These are phyloP conservation scores for Mycena alexandri DNA, from an alignment of 768 basidiomycete genomes.

Conservation along the genomic window DNA sequence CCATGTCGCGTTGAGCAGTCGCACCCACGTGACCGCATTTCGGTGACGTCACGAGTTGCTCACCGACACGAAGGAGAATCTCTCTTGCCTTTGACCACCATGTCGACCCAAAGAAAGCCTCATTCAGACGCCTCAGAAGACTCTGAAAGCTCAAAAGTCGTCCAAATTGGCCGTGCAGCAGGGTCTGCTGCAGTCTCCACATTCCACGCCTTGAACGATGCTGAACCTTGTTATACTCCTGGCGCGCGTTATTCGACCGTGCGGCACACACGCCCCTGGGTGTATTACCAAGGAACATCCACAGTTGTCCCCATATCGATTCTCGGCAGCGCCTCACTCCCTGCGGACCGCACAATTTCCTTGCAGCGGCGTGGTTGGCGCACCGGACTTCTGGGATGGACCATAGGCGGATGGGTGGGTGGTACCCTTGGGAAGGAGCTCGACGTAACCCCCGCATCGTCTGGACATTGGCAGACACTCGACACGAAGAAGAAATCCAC, in stretches of 20 bases:
- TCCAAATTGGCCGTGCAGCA: conserved; percentile 35
- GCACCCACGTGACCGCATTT: conserved; percentile 9
- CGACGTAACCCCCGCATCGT: conserved; percentile 56
- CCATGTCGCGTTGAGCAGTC: too few relatives aligned
- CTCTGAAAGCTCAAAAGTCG: not conserved
- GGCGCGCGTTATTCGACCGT: conserved; percentile 58
- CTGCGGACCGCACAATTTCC: conserved; percentile 41
- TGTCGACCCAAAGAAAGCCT: conserved; percentile 20
- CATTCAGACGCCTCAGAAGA: conserved; percentile 33
- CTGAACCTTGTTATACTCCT: conserved; percentile 56
- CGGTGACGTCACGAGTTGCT: conserved; percentile 40
- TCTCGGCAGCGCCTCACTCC: conserved; percentile 24
- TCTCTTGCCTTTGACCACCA: conserved; percentile 9
- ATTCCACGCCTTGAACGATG: conserved; percentile 56
- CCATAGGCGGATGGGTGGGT: conserved; percentile 23
- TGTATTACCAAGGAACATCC: conserved; percentile 53
- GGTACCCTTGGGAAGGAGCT: conserved; percentile 54
- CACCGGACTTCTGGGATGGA: conserved; percentile 15
- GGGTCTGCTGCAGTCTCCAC: conserved; percentile 49
- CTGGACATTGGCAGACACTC: conserved; percentile 51
- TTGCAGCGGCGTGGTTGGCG: conserved; percentile 53
- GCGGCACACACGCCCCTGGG: conserved; percentile 56
- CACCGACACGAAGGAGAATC: not conserved
- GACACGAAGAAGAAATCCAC: conserved; percentile 33
- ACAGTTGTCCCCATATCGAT: conserved; percentile 53